phyloP scores from a whole-genome alignment of 176 grass and related monocot species.

The Cenchrus americanus region DNA sequence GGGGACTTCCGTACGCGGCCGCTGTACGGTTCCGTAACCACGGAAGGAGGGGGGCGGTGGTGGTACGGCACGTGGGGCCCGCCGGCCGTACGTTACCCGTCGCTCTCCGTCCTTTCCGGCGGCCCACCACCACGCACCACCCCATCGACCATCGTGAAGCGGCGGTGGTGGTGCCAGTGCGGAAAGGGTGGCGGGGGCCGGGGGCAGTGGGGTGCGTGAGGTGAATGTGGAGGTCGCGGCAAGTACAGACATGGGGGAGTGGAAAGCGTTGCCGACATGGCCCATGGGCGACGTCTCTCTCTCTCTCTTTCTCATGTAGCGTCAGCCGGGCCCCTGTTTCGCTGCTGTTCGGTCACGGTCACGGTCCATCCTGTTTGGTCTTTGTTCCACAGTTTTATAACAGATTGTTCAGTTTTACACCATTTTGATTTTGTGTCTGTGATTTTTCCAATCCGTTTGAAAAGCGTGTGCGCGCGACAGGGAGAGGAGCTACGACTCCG shows the following conservation, averaged over 20 bases:
- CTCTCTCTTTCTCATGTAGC: too few relatives aligned
- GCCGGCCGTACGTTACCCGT: slow-evolving; percentile 28
- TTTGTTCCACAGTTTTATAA: too few relatives aligned
- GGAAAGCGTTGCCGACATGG: slow-evolving; percentile 24
- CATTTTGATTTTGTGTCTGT: too few relatives aligned
- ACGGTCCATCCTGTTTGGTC: too few relatives aligned
- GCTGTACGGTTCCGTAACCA: slow-evolving; percentile 64
- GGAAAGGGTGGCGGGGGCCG: not conserved
- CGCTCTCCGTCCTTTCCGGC: not conserved
- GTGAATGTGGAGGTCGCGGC: not conserved
- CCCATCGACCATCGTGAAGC: not conserved
- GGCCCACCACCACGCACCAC: not conserved
- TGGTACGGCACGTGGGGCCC: slow-evolving; percentile 32
- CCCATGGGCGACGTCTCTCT: not conserved
- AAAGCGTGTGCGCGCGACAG: too few relatives aligned
- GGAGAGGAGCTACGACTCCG: too few relatives aligned
- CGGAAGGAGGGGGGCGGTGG: not conserved
- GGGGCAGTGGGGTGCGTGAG: not conserved
- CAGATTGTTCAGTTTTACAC: too few relatives aligned
- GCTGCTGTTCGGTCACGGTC: too few relatives aligned
- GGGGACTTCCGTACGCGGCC: slow-evolving; percentile 50
- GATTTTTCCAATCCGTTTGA: too few relatives aligned
- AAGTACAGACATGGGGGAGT: not conserved
- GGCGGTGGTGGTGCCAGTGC: not conserved
- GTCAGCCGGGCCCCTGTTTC: too few relatives aligned